Evolutionary conservation across 805 yeast genomes (phyloP), one percentile per base, ranked within the genome.

Genomic region (Candida hungchunana): DNA sequence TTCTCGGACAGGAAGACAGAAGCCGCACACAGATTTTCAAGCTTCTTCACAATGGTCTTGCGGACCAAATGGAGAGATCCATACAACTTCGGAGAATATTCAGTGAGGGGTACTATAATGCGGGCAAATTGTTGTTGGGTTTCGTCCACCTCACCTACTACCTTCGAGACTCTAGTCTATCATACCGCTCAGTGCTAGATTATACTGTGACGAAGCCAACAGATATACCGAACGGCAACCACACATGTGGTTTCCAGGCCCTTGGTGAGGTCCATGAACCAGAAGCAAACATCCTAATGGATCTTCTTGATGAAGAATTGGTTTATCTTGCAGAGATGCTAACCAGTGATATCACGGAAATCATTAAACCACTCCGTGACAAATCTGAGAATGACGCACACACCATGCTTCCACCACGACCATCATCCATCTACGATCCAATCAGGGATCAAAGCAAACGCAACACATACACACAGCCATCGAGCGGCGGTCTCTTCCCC

Each of bases 1-100:
- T n/a, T 2, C 25, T 44, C 12, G 46, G 50, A 0, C 17, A 20
- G n/a, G 26, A 25, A 55, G 75, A 82, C 48, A 7, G 16, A 27
- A 9, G 18, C 6, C 5, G 20, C 12, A 7, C 10, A 9, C 9
- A 19, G 13, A 17, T 27, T 27, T 27, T 19, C 13, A 33, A 35
- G 14, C 43, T 60, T 4, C 47, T 56, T n/a, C n/a, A n/a, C n/a
- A n/a, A n/a, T n/a, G n/a, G n/a, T n/a, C n/a, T n/a, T n/a, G n/a
- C n/a, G n/a, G n/a, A n/a, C n/a, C n/a, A n/a, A n/a, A n/a, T n/a
- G n/a, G n/a, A n/a, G n/a, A n/a, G n/a, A n/a, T n/a, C n/a, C n/a
- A n/a, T n/a, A n/a, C n/a, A n/a, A n/a, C n/a, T n/a, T n/a, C n/a
- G n/a, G n/a, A n/a, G n/a, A n/a, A n/a, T n/a, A n/a, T n/a, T n/a